Percentiles rank a stretch among this genome's conserved stretches.
These are phyloP conservation scores for Dichotomocladium elegans DNA, from an alignment of 371 early-diverging fungal genomes.

Conservation along the genomic window DNA sequence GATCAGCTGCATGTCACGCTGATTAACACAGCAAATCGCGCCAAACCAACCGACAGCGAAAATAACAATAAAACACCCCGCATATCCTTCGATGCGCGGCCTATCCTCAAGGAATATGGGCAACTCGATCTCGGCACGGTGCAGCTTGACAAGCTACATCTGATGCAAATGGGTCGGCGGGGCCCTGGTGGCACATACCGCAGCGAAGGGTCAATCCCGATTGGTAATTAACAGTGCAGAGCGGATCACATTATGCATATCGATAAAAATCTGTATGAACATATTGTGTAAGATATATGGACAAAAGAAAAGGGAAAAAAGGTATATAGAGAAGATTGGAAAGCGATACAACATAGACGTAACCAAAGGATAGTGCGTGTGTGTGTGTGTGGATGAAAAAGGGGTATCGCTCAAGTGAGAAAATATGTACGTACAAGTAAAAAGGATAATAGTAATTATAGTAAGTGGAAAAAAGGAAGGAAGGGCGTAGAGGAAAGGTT, in stretches of 20 bases:
- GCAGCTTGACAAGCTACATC: constrained; percentile 24
- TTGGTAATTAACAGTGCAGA: background rate
- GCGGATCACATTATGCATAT: background rate
- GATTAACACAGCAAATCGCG: constrained; percentile 17
- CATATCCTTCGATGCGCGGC: constrained; percentile 25
- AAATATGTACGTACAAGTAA: background rate
- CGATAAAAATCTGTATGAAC: background rate
- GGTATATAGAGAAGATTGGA: background rate
- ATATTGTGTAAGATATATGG: background rate
- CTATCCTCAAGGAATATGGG: constrained; percentile 22
- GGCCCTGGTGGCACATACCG: constrained; percentile 24
- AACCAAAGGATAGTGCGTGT: no score
- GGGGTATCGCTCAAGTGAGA: no score
- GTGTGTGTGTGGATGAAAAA: no score
- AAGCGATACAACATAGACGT: background rate
- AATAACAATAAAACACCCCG: constrained; percentile 6
- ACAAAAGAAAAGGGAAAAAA: background rate
- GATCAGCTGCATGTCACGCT: constrained; percentile 22
- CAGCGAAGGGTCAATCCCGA: constrained; percentile 28
- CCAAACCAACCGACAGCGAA: background rate
- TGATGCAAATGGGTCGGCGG: constrained; percentile 33
- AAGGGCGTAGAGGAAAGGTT: no score
- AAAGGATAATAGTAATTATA: background rate
- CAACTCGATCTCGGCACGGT: constrained; percentile 23
- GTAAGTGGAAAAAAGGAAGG: background rate